Base-by-base conservation (phyloP, 169 alveolate genomes). In the Prorocentrum cordatum region DNA sequence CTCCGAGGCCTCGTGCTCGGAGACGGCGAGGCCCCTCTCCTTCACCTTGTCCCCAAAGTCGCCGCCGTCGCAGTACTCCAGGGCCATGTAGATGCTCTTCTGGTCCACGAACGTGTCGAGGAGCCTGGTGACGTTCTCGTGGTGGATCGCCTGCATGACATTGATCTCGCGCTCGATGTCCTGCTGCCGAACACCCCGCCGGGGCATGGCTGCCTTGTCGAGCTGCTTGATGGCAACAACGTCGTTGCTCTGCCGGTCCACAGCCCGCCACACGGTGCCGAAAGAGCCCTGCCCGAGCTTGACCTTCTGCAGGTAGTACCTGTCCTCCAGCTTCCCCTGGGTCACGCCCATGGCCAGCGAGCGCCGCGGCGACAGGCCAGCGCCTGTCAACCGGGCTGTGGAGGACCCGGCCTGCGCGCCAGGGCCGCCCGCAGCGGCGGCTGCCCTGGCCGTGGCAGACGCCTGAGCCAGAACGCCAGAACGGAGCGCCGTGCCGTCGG, bases 211-310 rank as follows among this genome's bases (percentile, higher is more conserved):
- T 2, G 79, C 80, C 29, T 64, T 61, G 68, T 82, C 91, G 67
- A 82, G 45, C 91, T 82, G 91, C 91, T 82, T 82, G 80, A 82
- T 47, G 27, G 91, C 91, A 22, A 82, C 88, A 16, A 73, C 64
- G 29, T 36, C 66, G 26, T 70, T 70, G 9, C 58, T 42, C 77
- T 62, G 42, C 6, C 91, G 91, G 59, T 82, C 38, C 62, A 62
- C 64, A 2, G 91, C 91, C 6, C 91, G 77, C 91, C 91, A 82
- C 9, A 82, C 91, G n/a, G 79, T 62, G 35, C 91, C 91, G 68
- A 82, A 82, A 38, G 72, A 45, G 42, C 91, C 91, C 36, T 82
- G 91, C 27, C 91, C 91, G 68, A 82, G 29, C 33, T 82, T 82
- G 22, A 82, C 91, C 89, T 79, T 82, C 26, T 82, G 91, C 3